Evolutionary conservation across 1,284 basidiomycete species (phyloP).

Genomic region (Neotropicomus parvogracilis): DNA sequence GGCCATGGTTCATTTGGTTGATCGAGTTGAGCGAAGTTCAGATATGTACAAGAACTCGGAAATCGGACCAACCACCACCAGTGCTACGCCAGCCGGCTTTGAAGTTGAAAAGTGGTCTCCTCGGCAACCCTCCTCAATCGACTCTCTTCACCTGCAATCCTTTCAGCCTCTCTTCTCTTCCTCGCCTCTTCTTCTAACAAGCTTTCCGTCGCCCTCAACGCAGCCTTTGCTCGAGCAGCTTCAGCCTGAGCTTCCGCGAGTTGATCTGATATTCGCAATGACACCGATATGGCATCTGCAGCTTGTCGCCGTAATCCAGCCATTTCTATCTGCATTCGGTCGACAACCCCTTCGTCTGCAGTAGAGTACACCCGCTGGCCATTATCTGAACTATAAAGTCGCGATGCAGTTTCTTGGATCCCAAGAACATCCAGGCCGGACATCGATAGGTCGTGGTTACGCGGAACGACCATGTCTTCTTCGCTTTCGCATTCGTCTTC

Average conservation of each 20-base stretch:
- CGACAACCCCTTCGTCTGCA: constrained; percentile 42
- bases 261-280: constrained; percentile 60
- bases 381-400: constrained; percentile 26
- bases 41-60: background rate
- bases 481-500: constrained; percentile 61
- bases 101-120: constrained; percentile 35
- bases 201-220: constrained; percentile 50
- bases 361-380: constrained; percentile 19
- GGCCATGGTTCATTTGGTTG: too few relatives aligned
- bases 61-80: background rate
- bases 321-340: constrained; percentile 61
- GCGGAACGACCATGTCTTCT: constrained; percentile 52
- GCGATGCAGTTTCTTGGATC: constrained; percentile 30
- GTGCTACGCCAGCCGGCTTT: constrained; percentile 11
- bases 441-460: constrained; percentile 39
- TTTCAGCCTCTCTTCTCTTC: constrained; percentile 56
- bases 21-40: background rate
- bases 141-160: constrained; percentile 47
- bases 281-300: constrained; percentile 59
- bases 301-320: constrained; percentile 57
- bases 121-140: constrained; percentile 50
- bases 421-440: constrained; percentile 32
- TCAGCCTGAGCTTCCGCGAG: constrained; percentile 60
- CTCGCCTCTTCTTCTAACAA: constrained; percentile 57
- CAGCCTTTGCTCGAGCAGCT: constrained; percentile 47